phyloP scores from a whole-genome alignment of 805 yeast species.

The Candida dendrica region DNA sequence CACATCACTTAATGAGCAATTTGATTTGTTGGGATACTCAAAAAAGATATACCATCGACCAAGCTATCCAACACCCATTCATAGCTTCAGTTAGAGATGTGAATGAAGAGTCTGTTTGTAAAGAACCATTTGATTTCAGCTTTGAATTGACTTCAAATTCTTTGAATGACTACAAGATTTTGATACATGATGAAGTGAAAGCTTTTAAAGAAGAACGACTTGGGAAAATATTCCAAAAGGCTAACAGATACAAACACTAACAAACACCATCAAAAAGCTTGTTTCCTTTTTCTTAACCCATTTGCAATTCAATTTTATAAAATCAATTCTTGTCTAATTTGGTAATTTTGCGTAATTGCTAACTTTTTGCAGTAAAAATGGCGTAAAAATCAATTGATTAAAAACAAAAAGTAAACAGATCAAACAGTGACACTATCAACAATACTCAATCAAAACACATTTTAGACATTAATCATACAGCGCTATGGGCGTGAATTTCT shows the following conservation, averaged over 20 bases:
- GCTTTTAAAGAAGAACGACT: constrained; percentile 33
- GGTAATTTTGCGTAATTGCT: too few species aligned
- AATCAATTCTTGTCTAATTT: too few species aligned
- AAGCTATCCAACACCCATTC: constrained; percentile 52
- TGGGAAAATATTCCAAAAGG: constrained; percentile 8
- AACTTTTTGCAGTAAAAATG: too few species aligned
- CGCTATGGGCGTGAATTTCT: constrained; percentile 79
- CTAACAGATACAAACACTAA: too few species aligned
- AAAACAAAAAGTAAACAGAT: too few species aligned
- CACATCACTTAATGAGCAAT: constrained; percentile 43
- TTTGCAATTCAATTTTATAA: too few species aligned
- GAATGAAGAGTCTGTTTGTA: constrained; percentile 49
- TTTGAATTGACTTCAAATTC: constrained; percentile 44
- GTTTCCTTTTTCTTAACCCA: too few species aligned
- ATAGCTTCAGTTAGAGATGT: constrained; percentile 44
- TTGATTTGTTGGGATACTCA: constrained; percentile 62
- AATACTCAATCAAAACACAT: too few species aligned
- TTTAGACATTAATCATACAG: background rate
- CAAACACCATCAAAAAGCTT: too few species aligned
- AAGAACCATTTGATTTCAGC: constrained; percentile 50
- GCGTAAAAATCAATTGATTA: too few species aligned
- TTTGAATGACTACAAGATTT: constrained; percentile 38
- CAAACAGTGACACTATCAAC: background rate
- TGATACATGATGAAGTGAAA: constrained; percentile 47
- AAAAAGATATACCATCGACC: constrained; percentile 45